Base-by-base conservation (phyloP, 2,329 filamentous ascomycete genomes). In the Fusarium globosum region DNA sequence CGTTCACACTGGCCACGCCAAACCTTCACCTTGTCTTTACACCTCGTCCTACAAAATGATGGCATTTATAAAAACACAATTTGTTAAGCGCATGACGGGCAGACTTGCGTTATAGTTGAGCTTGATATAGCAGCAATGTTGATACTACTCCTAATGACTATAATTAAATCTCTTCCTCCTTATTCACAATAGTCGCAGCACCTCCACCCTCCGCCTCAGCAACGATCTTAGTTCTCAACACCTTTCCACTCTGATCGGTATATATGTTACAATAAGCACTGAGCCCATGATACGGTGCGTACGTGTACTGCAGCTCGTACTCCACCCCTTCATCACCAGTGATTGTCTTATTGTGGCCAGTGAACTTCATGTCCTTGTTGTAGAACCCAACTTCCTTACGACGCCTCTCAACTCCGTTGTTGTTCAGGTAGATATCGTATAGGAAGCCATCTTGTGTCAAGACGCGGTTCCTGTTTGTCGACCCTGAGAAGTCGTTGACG, bases 311-410 rank as follows among this genome's bases (percentile, higher is more conserved):
- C 15, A 70, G 35, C 61, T 70, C 68, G 16, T 57, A 70, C 28
- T 70, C 68, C 0, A 56, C 35, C 3, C 53, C 68, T 28, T 30
- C 53, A 4, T 70, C 68, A 0, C 52, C 39, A 0, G 42, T 66
- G 12, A 70, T 52, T 6, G 68, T 70, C 21, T 62, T 70, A 11
- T 70, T 70, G 20, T 70, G 68, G 4, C 68, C 68, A 0, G 68
- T 70, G 14, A 70, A 70, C 53, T 70, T 70, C 68, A 70, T 70
- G 23, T 70, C 68, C 26, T 66, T 70, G 39, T 16, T 61, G 39
- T 70, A 70, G 23, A 70, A 70, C 9, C 68, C 68, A 14, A 70
- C 53, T n/a, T 70, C 42, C 6, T 70, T 70, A 10, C 68, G 68
- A 21, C 68, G 56, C 45, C 59, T 70, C 39, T 70, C 68, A 1